A percentile compares a stretch with the other conserved stretches of the same genome.
Conservation (phyloP, 1,139 yeast species). For the Yamadazyma conglobata region DNA sequence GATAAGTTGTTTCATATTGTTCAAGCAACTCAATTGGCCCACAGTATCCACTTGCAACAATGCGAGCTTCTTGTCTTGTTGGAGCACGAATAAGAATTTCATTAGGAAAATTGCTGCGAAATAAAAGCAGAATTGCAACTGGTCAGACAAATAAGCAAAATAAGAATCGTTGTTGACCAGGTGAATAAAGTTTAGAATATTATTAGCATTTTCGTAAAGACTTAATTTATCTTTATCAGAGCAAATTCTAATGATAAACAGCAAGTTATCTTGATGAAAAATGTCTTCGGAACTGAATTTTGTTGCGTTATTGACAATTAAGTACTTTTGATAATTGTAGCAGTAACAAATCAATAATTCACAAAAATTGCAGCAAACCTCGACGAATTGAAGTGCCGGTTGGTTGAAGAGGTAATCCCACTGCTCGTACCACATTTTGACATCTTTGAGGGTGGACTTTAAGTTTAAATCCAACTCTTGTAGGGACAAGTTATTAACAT, state of each 20-base stretch:
- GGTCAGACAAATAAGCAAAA: slow-evolving; percentile 68
- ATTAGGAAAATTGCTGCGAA: slow-evolving; percentile 48
- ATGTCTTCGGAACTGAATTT: slow-evolving; percentile 12
- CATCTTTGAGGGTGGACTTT: slow-evolving; percentile 28
- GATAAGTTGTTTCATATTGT: slow-evolving; percentile 20
- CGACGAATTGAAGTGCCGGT: slow-evolving; percentile 75
- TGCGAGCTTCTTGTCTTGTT: slow-evolving; percentile 6
- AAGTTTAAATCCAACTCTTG: slow-evolving; percentile 24
- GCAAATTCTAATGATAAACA: slow-evolving; percentile 16
- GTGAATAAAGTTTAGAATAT: slow-evolving; percentile 38
- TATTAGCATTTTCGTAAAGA: slow-evolving; percentile 34
- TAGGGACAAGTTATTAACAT: slow-evolving; percentile 18
- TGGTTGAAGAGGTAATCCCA: slow-evolving; percentile 73
- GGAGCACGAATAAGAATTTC: slow-evolving; percentile 17
- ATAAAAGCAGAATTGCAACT: slow-evolving; percentile 56
- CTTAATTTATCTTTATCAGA: slow-evolving; percentile 20
- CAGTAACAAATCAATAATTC: slow-evolving; percentile 45
- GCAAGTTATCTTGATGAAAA: slow-evolving; percentile 24
- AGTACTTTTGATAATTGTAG: slow-evolving; percentile 25
- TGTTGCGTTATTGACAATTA: slow-evolving; percentile 9
- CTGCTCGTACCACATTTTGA: slow-evolving; percentile 61
- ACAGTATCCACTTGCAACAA: slow-evolving; percentile 8
- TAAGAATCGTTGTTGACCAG: slow-evolving; percentile 55
- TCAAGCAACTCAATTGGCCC: slow-evolving; percentile 13
- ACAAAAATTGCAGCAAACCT: slow-evolving; percentile 67